phyloP scores from a whole-genome alignment of 2,329 filamentous ascomycete species.

The Erysiphe neolycopersici region DNA sequence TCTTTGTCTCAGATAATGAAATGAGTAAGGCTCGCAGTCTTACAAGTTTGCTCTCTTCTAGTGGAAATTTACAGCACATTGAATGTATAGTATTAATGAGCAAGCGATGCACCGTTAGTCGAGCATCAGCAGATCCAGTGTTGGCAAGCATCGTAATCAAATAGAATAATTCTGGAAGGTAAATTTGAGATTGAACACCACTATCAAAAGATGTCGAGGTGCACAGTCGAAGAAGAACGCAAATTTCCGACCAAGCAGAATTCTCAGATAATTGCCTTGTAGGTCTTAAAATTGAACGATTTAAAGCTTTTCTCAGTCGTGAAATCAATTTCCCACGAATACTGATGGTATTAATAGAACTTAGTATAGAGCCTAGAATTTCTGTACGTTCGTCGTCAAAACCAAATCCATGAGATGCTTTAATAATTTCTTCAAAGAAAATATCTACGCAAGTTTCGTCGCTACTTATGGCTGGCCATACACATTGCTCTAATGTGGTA shows the following conservation, averaged over 20 bases:
- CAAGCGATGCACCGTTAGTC: conserved; percentile 32
- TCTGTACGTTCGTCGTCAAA: conserved; percentile 31
- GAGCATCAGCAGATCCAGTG: conserved; percentile 29
- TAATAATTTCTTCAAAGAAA: conserved; percentile 39
- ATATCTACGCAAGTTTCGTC: conserved; percentile 40
- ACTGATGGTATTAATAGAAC: conserved; percentile 36
- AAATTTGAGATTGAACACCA: conserved; percentile 38
- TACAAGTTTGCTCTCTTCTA: conserved; percentile 26
- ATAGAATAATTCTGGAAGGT: conserved; percentile 42
- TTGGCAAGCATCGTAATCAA: conserved; percentile 45
- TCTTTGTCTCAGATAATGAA: conserved; percentile 29
- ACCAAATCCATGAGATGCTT: conserved; percentile 31
- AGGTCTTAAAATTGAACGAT: conserved; percentile 38
- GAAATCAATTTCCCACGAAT: conserved; percentile 38
- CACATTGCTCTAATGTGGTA: conserved; percentile 33
- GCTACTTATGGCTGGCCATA: conserved; percentile 36
- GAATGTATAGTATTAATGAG: conserved; percentile 42
- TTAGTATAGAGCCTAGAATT: conserved; percentile 32
- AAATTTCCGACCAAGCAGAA: conserved; percentile 41
- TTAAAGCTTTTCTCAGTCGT: conserved; percentile 37
- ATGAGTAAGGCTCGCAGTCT: conserved; percentile 26
- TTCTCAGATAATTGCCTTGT: conserved; percentile 39
- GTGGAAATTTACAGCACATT: conserved; percentile 34
- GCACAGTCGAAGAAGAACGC: conserved; percentile 37
- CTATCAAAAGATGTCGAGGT: conserved; percentile 40